These are phyloP conservation scores for Solanum chmielewskii DNA, from an alignment of 257 asterid genomes.

Conservation along the genomic window DNA sequence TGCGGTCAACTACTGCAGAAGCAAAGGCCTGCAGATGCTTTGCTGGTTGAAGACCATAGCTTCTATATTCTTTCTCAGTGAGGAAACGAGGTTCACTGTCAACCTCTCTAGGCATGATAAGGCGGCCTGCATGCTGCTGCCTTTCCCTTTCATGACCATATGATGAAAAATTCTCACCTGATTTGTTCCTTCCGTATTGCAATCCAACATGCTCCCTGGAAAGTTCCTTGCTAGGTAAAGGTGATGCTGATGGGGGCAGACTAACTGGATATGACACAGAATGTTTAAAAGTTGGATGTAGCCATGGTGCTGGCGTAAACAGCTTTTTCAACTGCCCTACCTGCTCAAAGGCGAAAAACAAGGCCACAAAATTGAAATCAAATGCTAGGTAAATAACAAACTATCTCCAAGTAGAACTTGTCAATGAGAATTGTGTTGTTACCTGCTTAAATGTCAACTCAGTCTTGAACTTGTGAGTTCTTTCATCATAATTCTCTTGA, in stretches of 20 bases:
- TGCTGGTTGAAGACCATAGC: slow-evolving; percentile 49
- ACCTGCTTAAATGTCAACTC: slow-evolving; percentile 65
- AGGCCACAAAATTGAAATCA: neutral
- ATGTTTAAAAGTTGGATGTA: slow-evolving; percentile 22
- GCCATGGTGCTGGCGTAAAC: slow-evolving; percentile 41
- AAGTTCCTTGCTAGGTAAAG: slow-evolving; percentile 12
- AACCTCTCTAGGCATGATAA: slow-evolving; percentile 5
- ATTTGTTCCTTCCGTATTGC: slow-evolving; percentile 5
- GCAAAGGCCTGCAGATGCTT: slow-evolving; percentile 24
- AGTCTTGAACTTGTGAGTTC: slow-evolving; percentile 60
- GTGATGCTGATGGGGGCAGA: slow-evolving; percentile 1
- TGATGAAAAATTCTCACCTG: slow-evolving; percentile 5
- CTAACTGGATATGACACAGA: slow-evolving; percentile 1
- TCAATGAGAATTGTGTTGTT: slow-evolving; percentile 5
- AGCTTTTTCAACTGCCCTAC: slow-evolving; percentile 32
- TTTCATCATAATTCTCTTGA: slow-evolving; percentile 62
- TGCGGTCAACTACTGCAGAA: slow-evolving; percentile 5
- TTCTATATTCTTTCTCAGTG: slow-evolving; percentile 71
- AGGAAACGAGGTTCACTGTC: slow-evolving; percentile 32
- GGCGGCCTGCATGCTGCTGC: slow-evolving; percentile 13
- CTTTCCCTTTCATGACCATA: slow-evolving; percentile 18
- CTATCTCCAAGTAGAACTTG: neutral
- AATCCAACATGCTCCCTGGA: slow-evolving; percentile 8
- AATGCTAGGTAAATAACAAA: neutral
- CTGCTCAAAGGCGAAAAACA: slow-evolving; percentile 25